Evolutionary conservation across 116 monocot genomes (phyloP), one percentile per base, ranked within the genome.

Genomic region (Trichopus zeylanicus): DNA sequence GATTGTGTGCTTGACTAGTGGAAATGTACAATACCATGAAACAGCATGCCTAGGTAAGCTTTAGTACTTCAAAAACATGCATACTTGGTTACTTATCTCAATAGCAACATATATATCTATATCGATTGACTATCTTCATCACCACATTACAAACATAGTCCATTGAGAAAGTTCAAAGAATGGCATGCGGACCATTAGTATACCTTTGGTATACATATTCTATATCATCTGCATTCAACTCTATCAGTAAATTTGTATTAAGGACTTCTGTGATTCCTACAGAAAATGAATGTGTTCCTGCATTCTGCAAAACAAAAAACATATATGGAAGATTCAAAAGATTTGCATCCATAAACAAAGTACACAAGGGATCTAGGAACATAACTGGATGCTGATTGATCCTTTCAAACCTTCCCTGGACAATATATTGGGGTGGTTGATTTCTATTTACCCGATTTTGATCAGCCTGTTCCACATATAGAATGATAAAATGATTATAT

Each of bases 141-240:
- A n/a, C n/a, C n/a, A n/a, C n/a, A n/a, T n/a, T n/a, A n/a, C n/a
- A n/a, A n/a, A n/a, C n/a, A n/a, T n/a, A n/a, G n/a, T n/a, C n/a
- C n/a, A n/a, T n/a, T n/a, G n/a, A n/a, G n/a, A n/a, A n/a, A n/a
- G n/a, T n/a, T 20, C 18, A 15, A 1, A n/a, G n/a, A 9, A 15
- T 16, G 3, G n/a, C n/a, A n/a, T n/a, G n/a, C n/a, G n/a, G n/a
- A n/a, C 3, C 4, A 13, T 7, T n/a, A 2, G 32, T 19, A 22
- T 85, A 95, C 95, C 81, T 91, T 57, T 98, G 98, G 47, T 84
- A 98, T 0, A 98, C 85, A 79, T 91, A 98, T 42, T 98, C 79
- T 26, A 98, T 85, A 51, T 91, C 98, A 83, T 98, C 92, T 56
- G 92, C 98, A 83, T 74, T 82, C 29, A 98, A 65, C 72, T 98